Conservation (phyloP, 371 early-diverging fungal species). For the Mycotypha africana region DNA sequence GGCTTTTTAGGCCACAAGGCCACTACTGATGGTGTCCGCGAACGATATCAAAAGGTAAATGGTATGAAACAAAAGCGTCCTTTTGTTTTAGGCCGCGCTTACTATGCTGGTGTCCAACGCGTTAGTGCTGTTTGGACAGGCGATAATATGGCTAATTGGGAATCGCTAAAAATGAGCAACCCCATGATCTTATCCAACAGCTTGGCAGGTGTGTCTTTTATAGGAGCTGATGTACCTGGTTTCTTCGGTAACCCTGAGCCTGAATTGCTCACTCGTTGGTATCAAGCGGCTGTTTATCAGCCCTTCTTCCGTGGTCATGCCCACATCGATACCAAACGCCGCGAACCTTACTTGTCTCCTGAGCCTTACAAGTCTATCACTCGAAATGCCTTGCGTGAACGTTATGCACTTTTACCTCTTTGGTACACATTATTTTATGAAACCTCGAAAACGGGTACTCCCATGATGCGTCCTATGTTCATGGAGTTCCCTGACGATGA, state of each 20-base stretch:
- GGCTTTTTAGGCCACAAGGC: conserved; percentile 60
- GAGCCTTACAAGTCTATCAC: conserved; percentile 70
- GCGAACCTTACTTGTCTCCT: conserved; percentile 94
- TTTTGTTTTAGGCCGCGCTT: conserved; percentile 86
- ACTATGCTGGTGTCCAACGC: conserved; percentile 85
- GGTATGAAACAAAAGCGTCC: conserved; percentile 60
- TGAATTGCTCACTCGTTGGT: conserved; percentile 84
- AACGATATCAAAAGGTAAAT: conserved; percentile 18
- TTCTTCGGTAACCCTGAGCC: conserved; percentile 86
- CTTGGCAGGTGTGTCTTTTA: conserved; percentile 71
- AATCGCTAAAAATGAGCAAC: conserved; percentile 64
- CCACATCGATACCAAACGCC: conserved; percentile 90
- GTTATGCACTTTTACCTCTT: conserved; percentile 78
- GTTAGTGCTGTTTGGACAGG: conserved; percentile 93
- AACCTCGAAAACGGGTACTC: conserved; percentile 57
- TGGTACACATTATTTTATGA: conserved; percentile 82
- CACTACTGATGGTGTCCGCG: conserved; percentile 52
- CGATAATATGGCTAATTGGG: conserved; percentile 85
- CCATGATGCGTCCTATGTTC: conserved; percentile 84
- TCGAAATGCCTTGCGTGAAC: conserved; percentile 63
- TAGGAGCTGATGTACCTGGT: conserved; percentile 90
- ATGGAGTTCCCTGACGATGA: conserved; percentile 77
- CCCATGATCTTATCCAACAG: conserved; percentile 81
- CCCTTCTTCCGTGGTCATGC: conserved; percentile 95
- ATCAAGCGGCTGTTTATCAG: conserved; percentile 84